Base-by-base conservation (phyloP, 176 grass and related monocot species). In the Phoenix dactylifera region DNA sequence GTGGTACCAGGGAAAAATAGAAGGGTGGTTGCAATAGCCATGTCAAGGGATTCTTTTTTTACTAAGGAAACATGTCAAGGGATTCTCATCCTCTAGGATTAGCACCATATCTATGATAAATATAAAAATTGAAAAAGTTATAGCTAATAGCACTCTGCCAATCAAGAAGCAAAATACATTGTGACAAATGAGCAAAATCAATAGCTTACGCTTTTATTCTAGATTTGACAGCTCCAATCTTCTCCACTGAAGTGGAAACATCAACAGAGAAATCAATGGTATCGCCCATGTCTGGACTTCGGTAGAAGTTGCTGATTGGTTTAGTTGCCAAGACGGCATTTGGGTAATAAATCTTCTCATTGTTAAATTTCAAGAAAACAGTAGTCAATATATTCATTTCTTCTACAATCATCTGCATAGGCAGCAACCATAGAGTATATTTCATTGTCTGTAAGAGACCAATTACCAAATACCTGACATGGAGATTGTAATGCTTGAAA, bases 311-410 rank as follows among this genome's bases (percentile, higher is more conserved):
- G 82, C 87, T 92, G 81, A 98, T 98, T 22, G 93, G 63, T 73
- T 89, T 98, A 24, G 81, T 78, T 12, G 85, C 75, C 54, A 98
- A 50, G 22, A 92, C 93, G 3, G 93, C 80, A 76, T 98, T 98
- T 55, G 93, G 87, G 69, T 98, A 98, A 70, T 86, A 98, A 68
- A 98, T 70, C 71, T 98, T 98, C 79, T 92, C 87, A 51, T 88
- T 91, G 63, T 97, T 87, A 63, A 88, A 73, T 74, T 80, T 87
- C 75, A 97, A 58, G 26, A 97, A 85, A 48, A 90, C 72, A n/a
- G 92, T 97, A 25, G 92, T 97, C 25, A 97, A 71, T 77, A 97
- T 97, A 76, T 97, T 91, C 92, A 97, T 97, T 88, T 97, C 92
- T 82, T 97, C 92, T 1, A 97, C 87, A 75, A 72, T 55, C 92